phyloP scores from a whole-genome alignment of 1,139 yeast genomes.

The Lodderomyces theae region DNA sequence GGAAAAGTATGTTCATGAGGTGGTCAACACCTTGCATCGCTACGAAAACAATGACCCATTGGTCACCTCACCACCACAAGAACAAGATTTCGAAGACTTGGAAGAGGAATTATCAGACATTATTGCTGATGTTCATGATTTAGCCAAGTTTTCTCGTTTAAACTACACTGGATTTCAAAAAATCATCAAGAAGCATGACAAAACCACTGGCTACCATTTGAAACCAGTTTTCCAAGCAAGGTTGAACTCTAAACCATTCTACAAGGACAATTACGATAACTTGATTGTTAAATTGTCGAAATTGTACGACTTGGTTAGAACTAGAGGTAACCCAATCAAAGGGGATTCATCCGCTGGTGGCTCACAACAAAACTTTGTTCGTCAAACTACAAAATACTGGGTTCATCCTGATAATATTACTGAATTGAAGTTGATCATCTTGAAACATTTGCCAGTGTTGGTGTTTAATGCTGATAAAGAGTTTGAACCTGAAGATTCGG shows the following conservation, averaged over 20 bases:
- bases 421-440: constrained; percentile 86
- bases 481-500: constrained; percentile 89
- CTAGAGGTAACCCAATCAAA: constrained; percentile 89
- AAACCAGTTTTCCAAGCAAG: constrained; percentile 93
- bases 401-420: constrained; percentile 98
- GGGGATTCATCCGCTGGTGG: constrained; percentile 98
- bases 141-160: constrained; percentile 87
- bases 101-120: constrained; percentile 91
- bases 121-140: constrained; percentile 95
- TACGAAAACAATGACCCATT: constrained; percentile 22
- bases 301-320: constrained; percentile 87
- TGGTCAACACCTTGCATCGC: constrained; percentile 44
- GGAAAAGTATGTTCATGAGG: constrained; percentile 63
- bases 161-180: constrained; percentile 96
- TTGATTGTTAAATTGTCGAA: constrained; percentile 86
- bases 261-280: constrained; percentile 88
- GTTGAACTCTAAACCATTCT: constrained; percentile 89
- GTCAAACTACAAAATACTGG: constrained; percentile 99
- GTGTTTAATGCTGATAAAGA: constrained; percentile 96
- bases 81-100: constrained; percentile 84
- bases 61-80: constrained; percentile 43
- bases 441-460: constrained; percentile 92
- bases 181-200: constrained; percentile 94
- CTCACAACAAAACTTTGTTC: constrained; percentile 92
- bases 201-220: constrained; percentile 76